Conservation (phyloP, 345 rosid genomes). For the Bruguiera parviflora region DNA sequence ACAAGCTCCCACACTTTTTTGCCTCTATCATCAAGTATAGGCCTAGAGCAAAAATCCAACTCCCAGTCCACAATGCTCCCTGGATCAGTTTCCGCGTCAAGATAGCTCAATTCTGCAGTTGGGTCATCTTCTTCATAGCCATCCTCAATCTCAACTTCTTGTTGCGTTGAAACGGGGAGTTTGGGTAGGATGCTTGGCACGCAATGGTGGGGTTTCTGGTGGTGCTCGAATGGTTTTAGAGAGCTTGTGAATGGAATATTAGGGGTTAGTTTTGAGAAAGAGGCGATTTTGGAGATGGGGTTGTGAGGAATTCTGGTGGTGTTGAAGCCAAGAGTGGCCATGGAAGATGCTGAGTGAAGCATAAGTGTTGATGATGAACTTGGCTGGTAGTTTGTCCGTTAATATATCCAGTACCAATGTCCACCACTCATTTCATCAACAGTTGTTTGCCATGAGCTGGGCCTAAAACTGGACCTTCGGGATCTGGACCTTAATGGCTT, state of each 20-base stretch:
- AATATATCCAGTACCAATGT: neutral
- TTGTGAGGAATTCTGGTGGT: conserved; percentile 47
- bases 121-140: conserved; percentile 52
- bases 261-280: conserved; percentile 38
- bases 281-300: conserved; percentile 33
- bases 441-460: conserved; percentile 12
- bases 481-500: neutral
- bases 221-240: conserved; percentile 17
- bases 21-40: conserved; percentile 81
- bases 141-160: conserved; percentile 29
- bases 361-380: conserved; percentile 10
- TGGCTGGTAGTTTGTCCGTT: too few species aligned
- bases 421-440: conserved; percentile 26
- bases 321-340: conserved; percentile 81
- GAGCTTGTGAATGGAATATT: conserved; percentile 27
- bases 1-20: conserved; percentile 95
- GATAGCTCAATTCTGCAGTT: conserved; percentile 66
- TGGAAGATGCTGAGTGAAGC: conserved; percentile 29
- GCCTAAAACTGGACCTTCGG: neutral
- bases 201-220: conserved; percentile 30
- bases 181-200: conserved; percentile 40
- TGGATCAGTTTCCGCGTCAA: conserved; percentile 75
- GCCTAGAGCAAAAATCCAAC: conserved; percentile 91
- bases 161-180: conserved; percentile 48
- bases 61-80: conserved; percentile 80